Conservation (phyloP, 1,139 yeast genomes). For the Eremothecium cymbalariae region DNA sequence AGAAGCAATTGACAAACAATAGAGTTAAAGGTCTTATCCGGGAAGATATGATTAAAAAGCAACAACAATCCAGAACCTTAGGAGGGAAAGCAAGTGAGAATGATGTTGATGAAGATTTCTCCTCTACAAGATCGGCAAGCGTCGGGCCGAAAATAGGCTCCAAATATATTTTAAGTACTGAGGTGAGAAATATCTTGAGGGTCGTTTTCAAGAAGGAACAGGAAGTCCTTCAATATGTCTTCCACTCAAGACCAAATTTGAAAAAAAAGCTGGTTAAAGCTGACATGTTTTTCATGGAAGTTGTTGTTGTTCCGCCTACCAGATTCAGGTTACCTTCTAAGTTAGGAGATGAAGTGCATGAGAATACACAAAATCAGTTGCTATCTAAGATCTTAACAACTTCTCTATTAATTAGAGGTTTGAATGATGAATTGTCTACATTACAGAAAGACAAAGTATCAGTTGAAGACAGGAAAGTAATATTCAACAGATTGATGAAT, state of each 20-base stretch:
- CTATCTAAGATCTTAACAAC: constrained; percentile 74
- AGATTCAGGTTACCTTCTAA: constrained; percentile 95
- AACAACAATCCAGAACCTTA: constrained; percentile 22
- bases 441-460: constrained; percentile 56
- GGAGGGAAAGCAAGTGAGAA: constrained; percentile 22
- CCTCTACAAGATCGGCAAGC: constrained; percentile 30
- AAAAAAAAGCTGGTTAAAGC: constrained; percentile 48
- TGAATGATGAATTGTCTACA: constrained; percentile 67
- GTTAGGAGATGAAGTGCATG: constrained; percentile 92
- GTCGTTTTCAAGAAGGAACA: constrained; percentile 70
- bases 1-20: constrained; percentile 73
- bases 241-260: constrained; percentile 67
- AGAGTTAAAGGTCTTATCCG: constrained; percentile 71
- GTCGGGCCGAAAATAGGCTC: constrained; percentile 59
- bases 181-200: constrained; percentile 69
- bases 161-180: constrained; percentile 80
- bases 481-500: constrained; percentile 87
- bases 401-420: constrained; percentile 73
- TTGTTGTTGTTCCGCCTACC: constrained; percentile 90
- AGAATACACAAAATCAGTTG: constrained; percentile 86
- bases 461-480: constrained; percentile 60
- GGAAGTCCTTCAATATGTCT: constrained; percentile 49
- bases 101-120: constrained; percentile 30
- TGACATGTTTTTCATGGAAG: constrained; percentile 86
- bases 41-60: constrained; percentile 56